Evolutionary conservation across 23 red algal genomes (phyloP), one percentile per base, ranked within the genome.

Genomic region (Gracilaria vermiculophylla): DNA sequence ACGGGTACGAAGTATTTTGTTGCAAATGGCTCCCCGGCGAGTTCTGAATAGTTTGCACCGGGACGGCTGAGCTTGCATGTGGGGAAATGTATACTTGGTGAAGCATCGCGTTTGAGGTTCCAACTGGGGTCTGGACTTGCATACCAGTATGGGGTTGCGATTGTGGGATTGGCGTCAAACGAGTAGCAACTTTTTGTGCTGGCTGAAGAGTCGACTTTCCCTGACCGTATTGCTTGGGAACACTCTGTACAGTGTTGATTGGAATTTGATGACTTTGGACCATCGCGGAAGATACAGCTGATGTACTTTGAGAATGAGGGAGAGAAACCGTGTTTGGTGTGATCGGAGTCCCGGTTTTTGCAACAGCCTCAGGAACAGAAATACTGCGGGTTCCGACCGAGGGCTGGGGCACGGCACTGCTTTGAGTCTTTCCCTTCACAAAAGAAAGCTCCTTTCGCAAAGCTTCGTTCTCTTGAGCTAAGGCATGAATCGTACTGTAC

Each of bases 391-490:
- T 73, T 1, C 39, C 37, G 16, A 73, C 39, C 10, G 37, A 45
- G 25, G 67, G 67, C 13, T 44, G 36, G 13, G 67, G 40, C 9
- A 73, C 67, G 19, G 16, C 11, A 24, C 20, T 40, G 32, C 42
- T 47, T 36, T 73, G 67, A 48, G 67, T 32, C 28, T 73, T 73
- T 28, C 67, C 67, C 35, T 17, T 73, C 3, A 73, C 21, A 48
- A 73, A 73, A 7, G 31, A 36, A 28, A 73, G 0, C 31, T 88
- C 84, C 50, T 58, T 66, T 10, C 69, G 47, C 50, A 88, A 57
- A 12, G 84, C 48, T 47, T 88, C 84, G 48, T 88, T 88, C 54
- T 88, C 84, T 47, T 76, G 50, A 40, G 58, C 84, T 16, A 88
- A 70, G 23, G 36, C 24, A 19, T 88, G 84, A 88, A 88, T 78